phyloP scores from a whole-genome alignment of 768 basidiomycete genomes.

The Lyophyllum shimeji region DNA sequence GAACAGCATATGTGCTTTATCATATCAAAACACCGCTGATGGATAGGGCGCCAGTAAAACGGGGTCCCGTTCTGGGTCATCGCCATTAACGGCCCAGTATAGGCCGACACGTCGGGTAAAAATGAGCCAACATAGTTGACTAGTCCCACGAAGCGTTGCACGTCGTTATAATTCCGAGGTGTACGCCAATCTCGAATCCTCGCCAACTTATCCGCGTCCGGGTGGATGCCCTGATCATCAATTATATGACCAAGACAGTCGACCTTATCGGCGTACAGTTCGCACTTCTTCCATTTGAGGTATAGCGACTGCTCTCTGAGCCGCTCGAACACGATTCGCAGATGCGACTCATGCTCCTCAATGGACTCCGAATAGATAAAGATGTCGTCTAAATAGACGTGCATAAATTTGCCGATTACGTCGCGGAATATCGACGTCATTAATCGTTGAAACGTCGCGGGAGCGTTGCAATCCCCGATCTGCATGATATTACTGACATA shows the following conservation, averaged over 20 bases:
- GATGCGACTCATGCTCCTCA: neutral
- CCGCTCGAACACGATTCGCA: neutral
- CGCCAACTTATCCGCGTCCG: slow-evolving; percentile 27
- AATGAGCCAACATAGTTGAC: slow-evolving; percentile 25
- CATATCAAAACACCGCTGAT: slow-evolving; percentile 2
- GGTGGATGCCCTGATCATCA: neutral
- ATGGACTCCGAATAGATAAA: slow-evolving; percentile 21
- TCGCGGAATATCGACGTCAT: slow-evolving; percentile 41
- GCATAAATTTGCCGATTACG: slow-evolving; percentile 34
- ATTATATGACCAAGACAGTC: slow-evolving; percentile 27
- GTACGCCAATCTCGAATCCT: slow-evolving; percentile 5
- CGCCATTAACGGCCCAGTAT: slow-evolving; percentile 1
- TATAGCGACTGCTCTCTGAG: neutral
- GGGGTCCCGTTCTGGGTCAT: slow-evolving; percentile 1
- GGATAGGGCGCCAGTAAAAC: neutral
- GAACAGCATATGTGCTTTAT: slow-evolving; percentile 5
- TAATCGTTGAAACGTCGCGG: slow-evolving; percentile 31
- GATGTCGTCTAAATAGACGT: slow-evolving; percentile 46
- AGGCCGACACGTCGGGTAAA: neutral
- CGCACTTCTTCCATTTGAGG: slow-evolving; percentile 1
- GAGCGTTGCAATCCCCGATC: slow-evolving; percentile 45
- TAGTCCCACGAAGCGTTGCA: no score
- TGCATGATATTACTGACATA: slow-evolving; percentile 41
- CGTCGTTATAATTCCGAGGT: slow-evolving; percentile 17
- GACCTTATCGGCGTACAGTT: slow-evolving; percentile 16